Base-by-base conservation (phyloP, 139 green algal genomes). In the Tetradesmus obliquus region DNA sequence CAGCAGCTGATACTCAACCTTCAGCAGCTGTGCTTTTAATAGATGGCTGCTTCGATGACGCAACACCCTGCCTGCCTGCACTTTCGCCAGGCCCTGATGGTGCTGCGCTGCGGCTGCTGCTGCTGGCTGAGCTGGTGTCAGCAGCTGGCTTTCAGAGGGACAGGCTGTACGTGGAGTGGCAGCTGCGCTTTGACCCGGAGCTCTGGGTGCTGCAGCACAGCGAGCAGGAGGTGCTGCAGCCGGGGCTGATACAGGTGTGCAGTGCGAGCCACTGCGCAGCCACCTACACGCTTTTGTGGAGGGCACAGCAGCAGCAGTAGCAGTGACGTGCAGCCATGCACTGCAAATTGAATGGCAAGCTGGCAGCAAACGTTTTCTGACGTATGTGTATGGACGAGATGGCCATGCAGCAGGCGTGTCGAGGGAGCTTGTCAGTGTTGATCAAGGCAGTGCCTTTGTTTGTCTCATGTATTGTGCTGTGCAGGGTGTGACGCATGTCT, bases 91-190 rank as follows among this genome's bases (percentile, higher is more conserved):
- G 87, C 2, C 87, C 74, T 19, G 87, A 91, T 91, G 87, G 69
- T 22, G 66, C 13, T 54, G 92, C 89, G 19, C 51, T 94, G 80
- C 93, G 94, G 32, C 76, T 97, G 76, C 57, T 94, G 84, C 74
- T 97, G 55, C 24, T 95, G 24, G 94, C 89, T 1, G 95, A 97
- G 89, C 94, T 97, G 58, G 82, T 96, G 87, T 58, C 87, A 51
- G 94, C 89, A 12, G 92, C 93, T 22, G 94, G 94, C 74, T 97
- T 96, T 74, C 53, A 92, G 5, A 54, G 71, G 17, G 93, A 96
- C 94, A 82, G 91, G 22, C 86, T 97, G 82, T 96, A 96, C 88
- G 54, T 97, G 9, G 95, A 97, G 91, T 96, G 92, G 76, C 84
- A 87, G 66, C 10, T 95, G 45, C 81, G 72, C 2, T 95, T 93